A percentile compares a stretch with the other conserved stretches of the same genome.
phyloP scores from a whole-genome alignment of 768 basidiomycete genomes.

The Agaricus sinodeliciosus region DNA sequence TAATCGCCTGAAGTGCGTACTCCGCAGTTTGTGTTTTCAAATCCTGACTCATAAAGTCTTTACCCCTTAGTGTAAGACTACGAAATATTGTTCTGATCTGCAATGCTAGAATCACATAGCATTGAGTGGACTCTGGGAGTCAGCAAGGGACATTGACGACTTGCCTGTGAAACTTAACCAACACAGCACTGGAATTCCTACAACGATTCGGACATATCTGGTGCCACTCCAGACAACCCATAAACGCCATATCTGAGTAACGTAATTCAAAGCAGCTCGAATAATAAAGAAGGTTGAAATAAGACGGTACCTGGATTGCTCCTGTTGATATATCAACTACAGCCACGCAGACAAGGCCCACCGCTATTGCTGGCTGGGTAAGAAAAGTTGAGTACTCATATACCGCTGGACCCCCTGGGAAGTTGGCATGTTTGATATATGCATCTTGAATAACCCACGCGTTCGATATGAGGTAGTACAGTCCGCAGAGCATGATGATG shows the following conservation, averaged over 20 bases:
- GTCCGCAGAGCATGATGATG: neutral
- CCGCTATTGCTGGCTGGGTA: neutral
- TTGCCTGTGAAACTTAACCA: neutral
- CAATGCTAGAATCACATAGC: neutral
- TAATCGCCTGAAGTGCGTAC: neutral
- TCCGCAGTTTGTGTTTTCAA: neutral
- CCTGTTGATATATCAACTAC: neutral
- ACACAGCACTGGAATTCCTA: neutral
- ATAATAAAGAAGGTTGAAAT: neutral
- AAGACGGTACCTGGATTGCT: neutral
- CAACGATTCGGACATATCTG: neutral
- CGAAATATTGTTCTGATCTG: neutral
- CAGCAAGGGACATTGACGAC: neutral
- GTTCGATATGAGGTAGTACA: neutral
- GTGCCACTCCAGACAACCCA: neutral
- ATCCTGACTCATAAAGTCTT: neutral
- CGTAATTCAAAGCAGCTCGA: neutral
- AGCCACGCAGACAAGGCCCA: neutral
- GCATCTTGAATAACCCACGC: neutral
- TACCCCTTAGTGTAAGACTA: neutral
- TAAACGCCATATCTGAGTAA: neutral
- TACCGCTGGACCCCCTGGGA: neutral
- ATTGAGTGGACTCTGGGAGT: neutral
- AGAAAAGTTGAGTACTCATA: neutral
- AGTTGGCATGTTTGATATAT: neutral